phyloP scores from a whole-genome alignment of 129 eudicot genomes.

The Artemisia annua region DNA sequence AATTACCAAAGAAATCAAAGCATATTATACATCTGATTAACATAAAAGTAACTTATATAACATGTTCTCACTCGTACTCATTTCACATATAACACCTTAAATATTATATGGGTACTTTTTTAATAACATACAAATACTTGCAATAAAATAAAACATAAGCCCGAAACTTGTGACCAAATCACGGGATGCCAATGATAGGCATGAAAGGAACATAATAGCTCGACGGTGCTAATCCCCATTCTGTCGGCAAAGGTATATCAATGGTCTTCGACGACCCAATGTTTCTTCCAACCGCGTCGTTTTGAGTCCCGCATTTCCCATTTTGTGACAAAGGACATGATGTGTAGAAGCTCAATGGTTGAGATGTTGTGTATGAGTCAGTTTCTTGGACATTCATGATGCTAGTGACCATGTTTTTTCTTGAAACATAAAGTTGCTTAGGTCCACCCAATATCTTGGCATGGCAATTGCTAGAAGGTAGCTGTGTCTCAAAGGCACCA shows the following conservation, averaged over 20 bases:
- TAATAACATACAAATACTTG: neutral
- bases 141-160: neutral
- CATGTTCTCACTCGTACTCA: conserved; percentile 1
- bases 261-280: conserved; percentile 59
- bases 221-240: conserved; percentile 86
- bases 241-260: conserved; percentile 75
- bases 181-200: conserved; percentile 91
- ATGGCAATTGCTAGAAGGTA: conserved; percentile 58
- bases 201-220: conserved; percentile 75
- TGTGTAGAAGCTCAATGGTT: conserved; percentile 61
- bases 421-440: conserved; percentile 47
- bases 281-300: conserved; percentile 14
- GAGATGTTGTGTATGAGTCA: conserved; percentile 47
- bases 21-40: conserved; percentile 20
- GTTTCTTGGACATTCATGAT: conserved; percentile 29
- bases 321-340: conserved; percentile 48
- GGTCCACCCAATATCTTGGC: conserved; percentile 84
- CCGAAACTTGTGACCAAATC: conserved; percentile 7
- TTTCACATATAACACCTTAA: neutral
- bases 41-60: conserved; percentile 18
- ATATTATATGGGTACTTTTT: no score
- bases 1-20: neutral
- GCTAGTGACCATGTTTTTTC: conserved; percentile 37
- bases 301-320: conserved; percentile 42
- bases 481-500: conserved; percentile 54